Base-by-base conservation (phyloP, 768 basidiomycete genomes). In the Ephemerocybe angulata region DNA sequence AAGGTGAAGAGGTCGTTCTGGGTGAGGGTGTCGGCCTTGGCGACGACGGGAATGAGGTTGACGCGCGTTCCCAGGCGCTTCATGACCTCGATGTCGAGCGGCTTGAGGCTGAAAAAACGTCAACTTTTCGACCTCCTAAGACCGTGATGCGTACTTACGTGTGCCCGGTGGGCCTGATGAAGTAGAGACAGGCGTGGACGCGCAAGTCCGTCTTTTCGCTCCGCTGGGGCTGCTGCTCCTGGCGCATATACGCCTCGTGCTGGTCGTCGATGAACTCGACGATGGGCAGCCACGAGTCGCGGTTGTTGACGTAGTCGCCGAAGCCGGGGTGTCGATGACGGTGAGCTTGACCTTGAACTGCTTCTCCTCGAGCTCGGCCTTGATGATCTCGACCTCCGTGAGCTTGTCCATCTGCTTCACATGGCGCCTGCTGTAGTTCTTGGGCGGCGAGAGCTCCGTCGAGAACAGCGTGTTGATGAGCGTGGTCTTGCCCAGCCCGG, bases 221-320 rank as follows among this genome's bases (percentile, higher is more conserved):
- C 52, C 97, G 81, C 76, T 92, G 86, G n/a, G 97, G 97, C 71
- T 98, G 96, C 71, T 99, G 97, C 73, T 99, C 96, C 75, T 99
- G 97, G 54, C 91, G 82, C 92, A 94, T 94, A 68, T 93, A 94
- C 11, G 88, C 88, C 67, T 96, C 92, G 67, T 93, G 92, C 74
- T 93, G 91, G 78, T 93, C 92, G 69, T 93, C 91, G 61, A 96
- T 94, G 72, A 98, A 98, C 72, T 99, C 96, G 69, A 99, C 87
- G 62, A 99, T 98, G 52, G 97, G 97, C 27, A 84, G 81, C 97
- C 97, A 99, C 19, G 93, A 95, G 72, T 98, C 97, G 54, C 93
- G 85, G 83, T 99, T 99, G 90, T 99, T 99, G 76, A 99, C 96
- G 66, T 98, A 98, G 88, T 99, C 97, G 35, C 97, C 97, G 60